Base-by-base conservation (phyloP, 2,329 filamentous ascomycete species). In the Teratosphaeriaceae sp. region DNA sequence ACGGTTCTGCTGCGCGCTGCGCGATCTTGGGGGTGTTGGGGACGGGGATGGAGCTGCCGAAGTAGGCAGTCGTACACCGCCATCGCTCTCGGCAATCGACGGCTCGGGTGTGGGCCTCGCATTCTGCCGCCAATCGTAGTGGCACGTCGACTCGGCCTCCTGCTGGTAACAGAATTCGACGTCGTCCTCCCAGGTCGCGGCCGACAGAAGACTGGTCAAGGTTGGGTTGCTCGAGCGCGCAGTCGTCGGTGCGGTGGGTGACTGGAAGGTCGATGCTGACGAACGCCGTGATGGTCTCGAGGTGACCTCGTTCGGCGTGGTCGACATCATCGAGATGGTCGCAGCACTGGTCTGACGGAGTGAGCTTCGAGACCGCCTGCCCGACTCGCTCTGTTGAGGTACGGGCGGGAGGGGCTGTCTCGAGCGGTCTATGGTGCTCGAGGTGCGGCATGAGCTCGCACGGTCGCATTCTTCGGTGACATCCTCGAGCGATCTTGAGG, bases 151-250 rank as follows among this genome's bases (percentile, higher is more conserved):
- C 58, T 80, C 78, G 5, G 76, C 72, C 20, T 74, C 75, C 54
- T 78, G 72, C 47, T 79, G 73, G 51, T 80, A 80, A 53, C 75
- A 78, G 53, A 75, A 80, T 50, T 80, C 77, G 43, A 81, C 75
- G 46, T 79, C 76, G 29, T 78, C 76, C 52, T 81, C 77, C 78
- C 78, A 81, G 1, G 72, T 73, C 12, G 60, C 60, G 38, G 71
- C 68, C 21, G 65, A 46, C 3, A 52, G 58, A 26, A 48, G 42
- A 23, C 49, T 54, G 7, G 42, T 42, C 9, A 42, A 12, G n/a
- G 38, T 39, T 1, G 40, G 20, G 20, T 48, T 47, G 38, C 40
- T 44, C 4, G 45, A 43, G 23, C 38, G 38, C 13, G 39, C 41
- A 5, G 46, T 44, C 15, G 33, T 38, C 3, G 48, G 48, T 18